Evolutionary conservation across 768 basidiomycete genomes (phyloP).

Genomic region (Guyanaporus albipodus): DNA sequence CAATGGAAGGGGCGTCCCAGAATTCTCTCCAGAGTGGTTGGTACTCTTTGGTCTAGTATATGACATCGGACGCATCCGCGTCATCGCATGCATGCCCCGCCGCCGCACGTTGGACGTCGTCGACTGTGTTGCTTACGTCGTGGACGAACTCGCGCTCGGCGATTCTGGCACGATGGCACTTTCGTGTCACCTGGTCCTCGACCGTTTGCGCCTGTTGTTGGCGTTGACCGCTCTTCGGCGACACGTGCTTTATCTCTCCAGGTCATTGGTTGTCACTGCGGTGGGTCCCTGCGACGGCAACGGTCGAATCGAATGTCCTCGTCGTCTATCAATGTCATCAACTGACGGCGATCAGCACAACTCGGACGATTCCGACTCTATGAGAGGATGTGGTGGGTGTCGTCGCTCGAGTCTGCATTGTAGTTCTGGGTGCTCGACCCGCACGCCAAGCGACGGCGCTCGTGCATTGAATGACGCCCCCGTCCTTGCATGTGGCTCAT

Average conservation of each 20-base stretch:
- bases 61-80: slow-evolving; percentile 12
- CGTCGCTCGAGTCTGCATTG: slow-evolving; percentile 5
- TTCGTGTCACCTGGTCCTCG: slow-evolving; percentile 10
- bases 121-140: slow-evolving; percentile 13
- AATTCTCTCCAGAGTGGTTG: slow-evolving; percentile 25
- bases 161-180: not conserved
- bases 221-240: slow-evolving; percentile 19
- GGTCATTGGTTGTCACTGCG: slow-evolving; percentile 10
- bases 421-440: slow-evolving; percentile 26
- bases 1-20: not conserved
- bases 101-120: slow-evolving; percentile 2
- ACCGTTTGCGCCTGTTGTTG: slow-evolving; percentile 18
- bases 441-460: slow-evolving; percentile 10
- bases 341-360: not conserved
- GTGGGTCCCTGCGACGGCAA: not conserved
- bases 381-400: not conserved
- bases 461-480: not conserved
- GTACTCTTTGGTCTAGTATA: slow-evolving; percentile 24
- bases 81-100: slow-evolving; percentile 22
- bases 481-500: slow-evolving; percentile 1
- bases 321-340: not conserved
- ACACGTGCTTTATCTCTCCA: slow-evolving; percentile 17
- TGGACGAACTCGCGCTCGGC: slow-evolving; percentile 20
- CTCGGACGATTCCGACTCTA: not conserved
- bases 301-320: not conserved